These are phyloP conservation scores for Psidium friedrichsthalianum DNA, from an alignment of 345 rosid genomes.

Conservation along the genomic window DNA sequence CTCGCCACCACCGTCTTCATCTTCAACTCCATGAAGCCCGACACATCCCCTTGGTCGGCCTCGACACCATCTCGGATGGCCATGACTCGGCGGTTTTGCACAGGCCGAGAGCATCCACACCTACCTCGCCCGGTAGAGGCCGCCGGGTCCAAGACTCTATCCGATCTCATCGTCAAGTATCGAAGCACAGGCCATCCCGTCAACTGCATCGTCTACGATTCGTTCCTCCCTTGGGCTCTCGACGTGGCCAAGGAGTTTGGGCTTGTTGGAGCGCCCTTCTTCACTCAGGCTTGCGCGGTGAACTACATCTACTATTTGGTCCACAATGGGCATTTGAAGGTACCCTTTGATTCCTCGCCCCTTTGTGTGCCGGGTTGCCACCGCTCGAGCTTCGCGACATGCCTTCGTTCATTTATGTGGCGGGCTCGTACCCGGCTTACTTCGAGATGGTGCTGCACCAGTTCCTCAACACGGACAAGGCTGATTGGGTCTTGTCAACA, in stretches of 20 bases:
- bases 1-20: slow-evolving; percentile 25
- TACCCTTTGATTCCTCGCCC: slow-evolving; percentile 18
- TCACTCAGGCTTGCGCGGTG: slow-evolving; percentile 57
- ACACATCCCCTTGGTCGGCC: slow-evolving; percentile 1
- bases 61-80: slow-evolving; percentile 34
- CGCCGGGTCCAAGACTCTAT: slow-evolving; percentile 33
- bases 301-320: slow-evolving; percentile 41
- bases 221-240: slow-evolving; percentile 53
- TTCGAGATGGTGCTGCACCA: slow-evolving; percentile 42
- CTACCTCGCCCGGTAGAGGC: slow-evolving; percentile 24
- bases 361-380: slow-evolving; percentile 19
- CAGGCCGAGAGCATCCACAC: slow-evolving; percentile 11
- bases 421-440: slow-evolving; percentile 38
- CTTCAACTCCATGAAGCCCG: slow-evolving; percentile 8
- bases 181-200: slow-evolving; percentile 18
- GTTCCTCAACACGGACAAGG: slow-evolving; percentile 31
- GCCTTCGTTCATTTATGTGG: slow-evolving; percentile 39
- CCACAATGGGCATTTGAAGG: slow-evolving; percentile 20
- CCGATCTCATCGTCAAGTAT: slow-evolving; percentile 29
- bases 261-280: slow-evolving; percentile 44
- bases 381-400: slow-evolving; percentile 37
- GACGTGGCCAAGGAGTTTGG: slow-evolving; percentile 51
- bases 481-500: slow-evolving; percentile 36
- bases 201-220: slow-evolving; percentile 47
- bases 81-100: slow-evolving; percentile 15